Base-by-base conservation (phyloP, 257 asterid genomes). In the Solanum chiquidenum region DNA sequence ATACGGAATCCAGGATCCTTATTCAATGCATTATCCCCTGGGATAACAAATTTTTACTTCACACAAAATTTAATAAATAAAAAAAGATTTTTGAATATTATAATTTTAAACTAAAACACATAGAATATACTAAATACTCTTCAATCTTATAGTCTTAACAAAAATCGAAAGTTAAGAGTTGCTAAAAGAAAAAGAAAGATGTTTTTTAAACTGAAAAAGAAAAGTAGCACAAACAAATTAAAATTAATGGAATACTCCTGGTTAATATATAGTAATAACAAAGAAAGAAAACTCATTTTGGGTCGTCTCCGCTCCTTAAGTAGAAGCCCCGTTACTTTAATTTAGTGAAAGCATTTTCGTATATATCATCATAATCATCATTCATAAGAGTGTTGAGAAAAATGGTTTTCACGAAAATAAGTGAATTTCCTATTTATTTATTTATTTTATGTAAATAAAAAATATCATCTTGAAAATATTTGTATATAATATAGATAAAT, bases 41-140 rank as follows among this genome's bases (percentile, higher is more conserved):
- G 6, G 29, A 74, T 74, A 74, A 11, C 20, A 37, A 21, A 0
- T 3, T 73, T 74, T 21, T 37, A 74, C 10, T 11, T 0, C 4
- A 62, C 3, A n/a, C 16, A 3, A 58, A 7, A 0, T 58, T 58
- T 58, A 21, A 58, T 0, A 58, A 20, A 58, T 20, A 16, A 0
- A 16, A 4, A 20, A 20, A 7, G 2, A 58, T 0, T 44, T 44
- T 58, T 58, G 1, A 58, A 62, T 23, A 62, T 62, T 62, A 9
- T 10, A 3, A 7, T 58, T 0, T 21, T 58, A 58, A 58, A 9
- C 0, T 23, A 62, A 23, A 9, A 62, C 14, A 62, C 9, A 9
- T 9, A 58, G 0, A 58, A 62, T 62, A 23, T n/a, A 62, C 4
- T 9, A 62, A 62, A 58, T 58, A 58, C 11, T 58, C 1, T 58